Percentiles rank a stretch among this genome's conserved stretches.
Evolutionary conservation across 2,329 filamentous ascomycete species (phyloP).

Genomic region (Colletotrichum sp.): DNA sequence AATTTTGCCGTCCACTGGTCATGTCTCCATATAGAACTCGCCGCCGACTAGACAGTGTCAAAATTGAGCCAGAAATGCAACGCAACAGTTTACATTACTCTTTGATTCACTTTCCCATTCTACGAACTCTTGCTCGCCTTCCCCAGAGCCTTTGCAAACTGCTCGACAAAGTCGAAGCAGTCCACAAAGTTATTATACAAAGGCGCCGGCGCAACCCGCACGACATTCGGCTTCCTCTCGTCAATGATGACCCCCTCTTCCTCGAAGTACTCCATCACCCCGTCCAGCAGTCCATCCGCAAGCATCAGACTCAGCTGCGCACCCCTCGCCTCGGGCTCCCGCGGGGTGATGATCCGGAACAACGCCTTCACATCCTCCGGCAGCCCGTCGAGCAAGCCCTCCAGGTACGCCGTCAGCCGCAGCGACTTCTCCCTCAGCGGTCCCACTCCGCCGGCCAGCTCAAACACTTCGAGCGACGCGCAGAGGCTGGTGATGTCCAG

Average conservation of each 20-base stretch:
- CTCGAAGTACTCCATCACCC: conserved; percentile 66
- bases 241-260: conserved; percentile 76
- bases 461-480: conserved; percentile 75
- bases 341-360: conserved; percentile 70
- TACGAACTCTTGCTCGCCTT: background rate
- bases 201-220: conserved; percentile 79
- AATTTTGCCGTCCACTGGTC: background rate
- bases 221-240: conserved; percentile 80
- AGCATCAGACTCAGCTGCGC: conserved; percentile 78
- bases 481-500: conserved; percentile 75
- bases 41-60: background rate
- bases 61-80: accelerated
- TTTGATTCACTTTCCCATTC: background rate
- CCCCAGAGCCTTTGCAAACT: conserved; percentile 28
- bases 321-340: conserved; percentile 67
- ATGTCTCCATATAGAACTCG: background rate
- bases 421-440: conserved; percentile 71
- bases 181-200: conserved; percentile 82
- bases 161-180: conserved; percentile 35
- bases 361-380: conserved; percentile 28
- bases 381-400: conserved; percentile 59
- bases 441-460: conserved; percentile 64
- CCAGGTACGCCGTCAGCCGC: conserved; percentile 73
- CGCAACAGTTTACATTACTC: background rate
- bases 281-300: conserved; percentile 68